Evolutionary conservation across 345 rosid genomes (phyloP).

Genomic region (Reutealis trisperma): DNA sequence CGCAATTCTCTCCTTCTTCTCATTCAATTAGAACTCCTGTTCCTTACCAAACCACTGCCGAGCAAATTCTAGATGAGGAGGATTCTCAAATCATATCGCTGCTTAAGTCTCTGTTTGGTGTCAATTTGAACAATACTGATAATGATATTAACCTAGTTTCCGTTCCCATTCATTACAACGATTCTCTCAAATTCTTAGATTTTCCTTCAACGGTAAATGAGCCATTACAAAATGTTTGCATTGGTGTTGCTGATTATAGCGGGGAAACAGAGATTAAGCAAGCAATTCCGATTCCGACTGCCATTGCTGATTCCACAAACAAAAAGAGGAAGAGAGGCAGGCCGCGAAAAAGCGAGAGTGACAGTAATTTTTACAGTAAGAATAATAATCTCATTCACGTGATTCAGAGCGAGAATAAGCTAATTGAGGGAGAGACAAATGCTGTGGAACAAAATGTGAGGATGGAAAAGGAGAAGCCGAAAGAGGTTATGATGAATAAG

Average conservation of each 20-base stretch:
- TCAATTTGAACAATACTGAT: slow-evolving; percentile 6
- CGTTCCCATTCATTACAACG: slow-evolving; percentile 35
- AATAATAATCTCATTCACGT: slow-evolving; percentile 12
- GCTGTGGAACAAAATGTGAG: not conserved
- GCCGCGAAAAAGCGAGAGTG: slow-evolving; percentile 45
- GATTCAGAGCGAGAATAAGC: not conserved
- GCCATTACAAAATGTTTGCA: slow-evolving; percentile 23
- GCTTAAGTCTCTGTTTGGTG: slow-evolving; percentile 61
- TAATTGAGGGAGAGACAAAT: not conserved
- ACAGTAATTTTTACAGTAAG: slow-evolving; percentile 4
- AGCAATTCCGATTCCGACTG: not conserved
- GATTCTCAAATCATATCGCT: slow-evolving; percentile 44
- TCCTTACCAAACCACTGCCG: slow-evolving; percentile 26
- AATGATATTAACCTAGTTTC: slow-evolving; percentile 35
- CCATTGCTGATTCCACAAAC: not conserved
- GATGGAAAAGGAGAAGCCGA: not conserved
- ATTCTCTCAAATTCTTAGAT: not conserved
- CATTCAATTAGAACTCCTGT: slow-evolving; percentile 10
- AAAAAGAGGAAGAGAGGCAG: slow-evolving; percentile 65
- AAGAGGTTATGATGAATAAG: slow-evolving; percentile 5
- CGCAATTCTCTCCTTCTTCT: slow-evolving; percentile 21
- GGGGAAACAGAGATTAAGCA: slow-evolving; percentile 3
- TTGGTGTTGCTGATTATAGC: slow-evolving; percentile 20
- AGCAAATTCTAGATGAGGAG: slow-evolving; percentile 45
- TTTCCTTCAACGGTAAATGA: slow-evolving; percentile 9